A percentile compares a stretch with the other conserved stretches of the same genome.
These are phyloP conservation scores for Dictyostelium intermedium DNA, from an alignment of 78 protist species.

Conservation along the genomic window DNA sequence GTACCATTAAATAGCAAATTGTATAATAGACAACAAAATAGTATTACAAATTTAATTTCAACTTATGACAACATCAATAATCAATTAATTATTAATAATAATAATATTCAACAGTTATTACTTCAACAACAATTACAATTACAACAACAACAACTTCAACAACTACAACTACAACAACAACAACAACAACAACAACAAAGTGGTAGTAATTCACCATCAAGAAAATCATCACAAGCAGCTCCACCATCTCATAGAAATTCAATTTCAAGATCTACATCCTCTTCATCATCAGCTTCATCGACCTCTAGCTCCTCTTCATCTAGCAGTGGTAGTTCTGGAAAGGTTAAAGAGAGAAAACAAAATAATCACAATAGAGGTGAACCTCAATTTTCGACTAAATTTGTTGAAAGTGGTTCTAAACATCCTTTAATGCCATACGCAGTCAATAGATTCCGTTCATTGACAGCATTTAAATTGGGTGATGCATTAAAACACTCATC, in stretches of 20 bases:
- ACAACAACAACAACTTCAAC: not conserved
- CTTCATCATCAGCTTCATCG: not conserved
- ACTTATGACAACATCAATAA: not conserved
- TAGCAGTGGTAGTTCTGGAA: not conserved
- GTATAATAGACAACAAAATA: not conserved
- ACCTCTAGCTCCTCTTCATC: not conserved
- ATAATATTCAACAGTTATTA: not conserved
- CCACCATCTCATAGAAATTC: not conserved
- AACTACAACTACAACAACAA: not conserved
- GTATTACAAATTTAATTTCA: not conserved
- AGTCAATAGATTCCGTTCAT: slow-evolving; percentile 36
- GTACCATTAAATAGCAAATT: not conserved
- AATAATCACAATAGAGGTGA: not conserved
- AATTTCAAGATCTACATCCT: not conserved
- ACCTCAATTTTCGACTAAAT: slow-evolving; percentile 10
- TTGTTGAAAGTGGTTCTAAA: slow-evolving; percentile 39
- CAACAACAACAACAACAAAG: not conserved
- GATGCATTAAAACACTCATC: slow-evolving; percentile 40
- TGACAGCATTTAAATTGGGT: slow-evolving; percentile 47
- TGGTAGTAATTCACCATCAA: not conserved
- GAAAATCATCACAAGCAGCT: not conserved
- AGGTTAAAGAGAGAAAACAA: not conserved
- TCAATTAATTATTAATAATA: not conserved
- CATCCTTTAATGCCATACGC: slow-evolving; percentile 68
- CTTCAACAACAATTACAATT: not conserved